phyloP scores from a whole-genome alignment of 2,329 filamentous ascomycete species.

The Bipolaris gigantea region DNA sequence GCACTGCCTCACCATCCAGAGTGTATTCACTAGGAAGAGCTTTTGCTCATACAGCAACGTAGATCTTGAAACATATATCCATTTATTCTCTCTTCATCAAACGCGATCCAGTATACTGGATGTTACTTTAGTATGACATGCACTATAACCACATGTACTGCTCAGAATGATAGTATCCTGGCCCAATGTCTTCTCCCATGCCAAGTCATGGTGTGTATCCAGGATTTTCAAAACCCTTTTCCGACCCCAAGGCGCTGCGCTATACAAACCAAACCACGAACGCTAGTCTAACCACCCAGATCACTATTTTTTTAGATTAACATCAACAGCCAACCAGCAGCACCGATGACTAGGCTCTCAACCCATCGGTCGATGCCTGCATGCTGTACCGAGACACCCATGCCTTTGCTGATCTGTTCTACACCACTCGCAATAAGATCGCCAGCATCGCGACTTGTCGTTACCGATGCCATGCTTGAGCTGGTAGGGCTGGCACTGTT shows the following conservation, averaged over 20 bases:
- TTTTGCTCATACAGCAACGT: too few relatives aligned
- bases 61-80: too few relatives aligned
- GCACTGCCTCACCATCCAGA: too few relatives aligned
- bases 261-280: slow-evolving; percentile 9
- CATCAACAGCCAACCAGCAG: slow-evolving; percentile 35
- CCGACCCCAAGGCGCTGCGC: slow-evolving; percentile 4
- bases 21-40: too few relatives aligned
- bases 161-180: background rate
- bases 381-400: slow-evolving; percentile 6
- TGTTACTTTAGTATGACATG: background rate
- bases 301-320: slow-evolving; percentile 22
- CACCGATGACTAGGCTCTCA: slow-evolving; percentile 30
- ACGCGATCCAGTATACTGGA: background rate
- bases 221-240: background rate
- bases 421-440: slow-evolving; percentile 35
- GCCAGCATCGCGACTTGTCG: slow-evolving; percentile 14
- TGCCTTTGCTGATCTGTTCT: slow-evolving; percentile 22
- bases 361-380: slow-evolving; percentile 29
- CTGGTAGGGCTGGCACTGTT: slow-evolving; percentile 32
- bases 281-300: background rate
- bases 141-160: background rate
- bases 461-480: slow-evolving; percentile 8
- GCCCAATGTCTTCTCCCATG: background rate
- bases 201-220: background rate
- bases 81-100: too few relatives aligned